Evolutionary conservation across 2,329 filamentous ascomycete species (phyloP).

Genomic region (Pseudovirgaria hyperparasitica): DNA sequence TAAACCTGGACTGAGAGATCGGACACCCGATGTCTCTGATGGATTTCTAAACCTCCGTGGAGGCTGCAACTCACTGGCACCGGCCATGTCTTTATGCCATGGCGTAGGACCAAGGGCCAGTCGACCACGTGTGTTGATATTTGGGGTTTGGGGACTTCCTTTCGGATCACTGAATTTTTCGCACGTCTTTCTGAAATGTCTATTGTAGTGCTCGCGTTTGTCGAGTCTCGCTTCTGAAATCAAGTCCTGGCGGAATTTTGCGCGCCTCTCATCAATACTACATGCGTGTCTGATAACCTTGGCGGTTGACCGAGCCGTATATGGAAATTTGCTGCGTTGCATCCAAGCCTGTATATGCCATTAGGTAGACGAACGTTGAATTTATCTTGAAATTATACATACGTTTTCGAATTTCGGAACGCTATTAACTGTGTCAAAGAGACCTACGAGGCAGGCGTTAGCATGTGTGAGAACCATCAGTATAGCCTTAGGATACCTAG

Average conservation of each 20-base stretch:
- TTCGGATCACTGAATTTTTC: too few species aligned
- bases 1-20: conserved; percentile 18
- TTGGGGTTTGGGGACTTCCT: too few species aligned
- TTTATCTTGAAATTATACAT: too few species aligned
- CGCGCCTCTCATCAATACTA: conserved; percentile 56
- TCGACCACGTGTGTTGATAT: too few species aligned
- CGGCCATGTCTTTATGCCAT: too few species aligned
- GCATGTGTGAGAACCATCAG: too few species aligned
- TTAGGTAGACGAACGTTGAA: conserved; percentile 26
- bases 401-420: conserved; percentile 64
- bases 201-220: conserved; percentile 14
- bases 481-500: too few species aligned
- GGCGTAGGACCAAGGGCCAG: too few species aligned
- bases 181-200: too few species aligned
- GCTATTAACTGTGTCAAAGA: conserved; percentile 75
- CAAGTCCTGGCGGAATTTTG: conserved; percentile 60
- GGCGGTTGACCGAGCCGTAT: conserved; percentile 43
- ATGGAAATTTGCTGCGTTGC: conserved; percentile 65
- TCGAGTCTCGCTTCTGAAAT: conserved; percentile 35
- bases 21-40: conserved; percentile 21
- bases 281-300: conserved; percentile 56
- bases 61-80: too few species aligned
- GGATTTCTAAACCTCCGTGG: conserved; percentile 13
- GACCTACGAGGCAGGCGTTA: too few species aligned
- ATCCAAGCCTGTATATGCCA: conserved; percentile 53